These are phyloP conservation scores for Parastagonospora avenae DNA, from an alignment of 2,329 filamentous ascomycete genomes.

Conservation along the genomic window DNA sequence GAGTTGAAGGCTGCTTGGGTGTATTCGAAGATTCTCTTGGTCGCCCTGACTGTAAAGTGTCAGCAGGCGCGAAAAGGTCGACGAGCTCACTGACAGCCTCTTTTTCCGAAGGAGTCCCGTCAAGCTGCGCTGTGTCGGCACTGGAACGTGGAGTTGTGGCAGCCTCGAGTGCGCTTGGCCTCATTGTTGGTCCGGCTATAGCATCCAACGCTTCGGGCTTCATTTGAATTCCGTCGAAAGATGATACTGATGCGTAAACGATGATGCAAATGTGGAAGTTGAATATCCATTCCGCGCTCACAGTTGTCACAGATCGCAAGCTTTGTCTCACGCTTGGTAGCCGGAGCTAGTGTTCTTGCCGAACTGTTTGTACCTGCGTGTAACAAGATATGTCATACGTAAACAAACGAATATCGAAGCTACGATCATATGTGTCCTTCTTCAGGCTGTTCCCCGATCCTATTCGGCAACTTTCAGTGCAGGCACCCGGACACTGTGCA, in stretches of 20 bases:
- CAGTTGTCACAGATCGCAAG: too few species aligned
- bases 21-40: background rate
- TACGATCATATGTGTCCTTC: too few species aligned
- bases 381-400: constrained; percentile 9
- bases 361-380: background rate
- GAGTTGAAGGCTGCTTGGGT: background rate
- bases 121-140: background rate
- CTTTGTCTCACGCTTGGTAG: too few species aligned
- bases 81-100: background rate
- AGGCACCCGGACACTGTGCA: too few species aligned
- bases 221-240: constrained; percentile 6
- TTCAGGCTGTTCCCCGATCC: too few species aligned
- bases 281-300: too few species aligned
- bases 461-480: too few species aligned
- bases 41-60: background rate
- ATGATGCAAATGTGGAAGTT: too few species aligned
- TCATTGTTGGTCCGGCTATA: constrained; percentile 22
- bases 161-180: constrained; percentile 22
- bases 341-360: too few species aligned
- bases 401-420: background rate
- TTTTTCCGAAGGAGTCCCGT: background rate
- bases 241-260: too few species aligned
- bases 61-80: background rate
- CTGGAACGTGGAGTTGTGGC: background rate
- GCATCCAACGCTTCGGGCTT: constrained; percentile 23